Percentiles rank a stretch among this genome's conserved stretches.
These are phyloP conservation scores for Aristolochia contorta DNA, from an alignment of 164 flowering plant species.

Conservation along the genomic window DNA sequence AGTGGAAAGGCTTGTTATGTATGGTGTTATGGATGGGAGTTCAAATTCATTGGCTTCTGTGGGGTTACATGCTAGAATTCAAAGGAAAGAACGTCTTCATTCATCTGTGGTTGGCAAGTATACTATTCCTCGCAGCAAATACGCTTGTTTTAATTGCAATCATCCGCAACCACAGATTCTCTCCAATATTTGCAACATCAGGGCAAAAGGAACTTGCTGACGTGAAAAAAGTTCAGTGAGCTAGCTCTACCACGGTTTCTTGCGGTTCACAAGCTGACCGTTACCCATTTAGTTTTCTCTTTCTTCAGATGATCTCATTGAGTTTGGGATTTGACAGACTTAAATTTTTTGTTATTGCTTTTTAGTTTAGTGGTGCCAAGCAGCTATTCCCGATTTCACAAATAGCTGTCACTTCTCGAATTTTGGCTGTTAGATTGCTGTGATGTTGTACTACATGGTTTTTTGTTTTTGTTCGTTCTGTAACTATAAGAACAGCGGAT, in stretches of 20 bases:
- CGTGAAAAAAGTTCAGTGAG: constrained; percentile 21
- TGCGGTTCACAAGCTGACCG: neutral
- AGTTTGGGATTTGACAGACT: too few relatives aligned
- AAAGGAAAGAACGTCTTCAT: constrained; percentile 75
- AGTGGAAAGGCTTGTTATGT: constrained; percentile 61
- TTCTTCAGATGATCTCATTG: neutral
- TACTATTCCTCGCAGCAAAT: constrained; percentile 76
- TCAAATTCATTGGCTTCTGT: constrained; percentile 84
- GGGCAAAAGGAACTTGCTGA: constrained; percentile 12
- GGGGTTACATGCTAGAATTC: constrained; percentile 93
- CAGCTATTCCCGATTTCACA: neutral
- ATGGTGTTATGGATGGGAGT: constrained; percentile 67
- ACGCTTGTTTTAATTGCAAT: constrained; percentile 46
- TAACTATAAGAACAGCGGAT: too few relatives aligned
- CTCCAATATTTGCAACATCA: constrained; percentile 31
- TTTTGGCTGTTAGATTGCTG: constrained; percentile 24
- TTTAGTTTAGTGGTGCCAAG: neutral
- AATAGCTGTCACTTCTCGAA: constrained; percentile 10
- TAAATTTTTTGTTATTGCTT: too few relatives aligned
- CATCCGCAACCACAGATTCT: constrained; percentile 41
- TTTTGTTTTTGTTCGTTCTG: too few relatives aligned
- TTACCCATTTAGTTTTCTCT: too few relatives aligned
- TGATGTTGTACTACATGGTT: constrained; percentile 19
- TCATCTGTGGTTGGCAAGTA: constrained; percentile 72
- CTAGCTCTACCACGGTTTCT: neutral